Conservation (phyloP, 805 yeast genomes). For the Blastobotrys terrestris region DNA sequence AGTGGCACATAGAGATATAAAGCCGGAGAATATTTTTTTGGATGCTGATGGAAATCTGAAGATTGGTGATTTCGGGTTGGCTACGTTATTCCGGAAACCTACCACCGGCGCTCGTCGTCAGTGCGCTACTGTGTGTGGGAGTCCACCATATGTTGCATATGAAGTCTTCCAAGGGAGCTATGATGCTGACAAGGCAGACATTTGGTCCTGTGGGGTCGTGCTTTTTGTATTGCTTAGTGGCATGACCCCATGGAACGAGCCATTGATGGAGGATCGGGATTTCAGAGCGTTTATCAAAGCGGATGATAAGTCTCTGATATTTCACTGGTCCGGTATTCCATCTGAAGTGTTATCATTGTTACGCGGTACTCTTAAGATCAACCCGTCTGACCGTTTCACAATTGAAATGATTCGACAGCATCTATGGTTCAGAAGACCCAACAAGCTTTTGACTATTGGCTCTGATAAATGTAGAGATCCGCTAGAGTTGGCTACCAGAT, state of each 20-base stretch:
- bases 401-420: constrained; percentile 41
- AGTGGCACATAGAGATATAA: constrained; percentile 90
- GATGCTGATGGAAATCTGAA: constrained; percentile 50
- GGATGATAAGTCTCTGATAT: constrained; percentile 39
- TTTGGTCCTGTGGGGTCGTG: constrained; percentile 87
- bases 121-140: constrained; percentile 63
- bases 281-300: constrained; percentile 36
- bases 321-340: constrained; percentile 53
- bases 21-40: constrained; percentile 88
- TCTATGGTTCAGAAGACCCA: constrained; percentile 48
- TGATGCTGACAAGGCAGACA: constrained; percentile 74
- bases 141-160: constrained; percentile 93
- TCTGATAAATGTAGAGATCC: constrained; percentile 53
- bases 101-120: constrained; percentile 48
- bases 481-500: constrained; percentile 41
- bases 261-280: constrained; percentile 45
- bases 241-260: constrained; percentile 68
- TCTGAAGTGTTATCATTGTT: constrained; percentile 45
- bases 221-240: constrained; percentile 62
- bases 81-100: constrained; percentile 46
- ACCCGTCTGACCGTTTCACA: constrained; percentile 40
- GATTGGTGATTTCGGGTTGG: constrained; percentile 86
- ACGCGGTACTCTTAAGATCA: constrained; percentile 46
- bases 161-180: constrained; percentile 62
- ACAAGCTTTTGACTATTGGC: constrained; percentile 36